Evolutionary conservation across 2,329 filamentous ascomycete species (phyloP).

Genomic region (Trichocomaceae sp.): DNA sequence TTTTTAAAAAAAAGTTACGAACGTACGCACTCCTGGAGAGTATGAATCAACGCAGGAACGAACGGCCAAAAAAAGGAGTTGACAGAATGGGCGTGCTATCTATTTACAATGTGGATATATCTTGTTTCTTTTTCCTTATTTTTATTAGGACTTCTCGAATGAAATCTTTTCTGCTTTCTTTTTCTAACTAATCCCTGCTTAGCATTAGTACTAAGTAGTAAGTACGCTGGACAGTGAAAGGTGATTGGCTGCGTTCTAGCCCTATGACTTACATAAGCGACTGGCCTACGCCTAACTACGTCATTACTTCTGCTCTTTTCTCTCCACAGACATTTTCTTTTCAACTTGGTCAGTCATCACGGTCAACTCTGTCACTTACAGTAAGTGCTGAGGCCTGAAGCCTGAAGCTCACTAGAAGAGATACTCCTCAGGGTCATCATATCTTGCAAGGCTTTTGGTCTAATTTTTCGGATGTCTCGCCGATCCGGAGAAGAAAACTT

Average conservation of each 20-base stretch:
- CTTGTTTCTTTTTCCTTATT: background rate
- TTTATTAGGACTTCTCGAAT: background rate
- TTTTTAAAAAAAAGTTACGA: no score
- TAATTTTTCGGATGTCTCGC: slow-evolving; percentile 2
- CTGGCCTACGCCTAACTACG: background rate
- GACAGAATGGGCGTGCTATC: slow-evolving; percentile 7
- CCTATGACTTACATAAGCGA: background rate
- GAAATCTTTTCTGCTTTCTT: background rate
- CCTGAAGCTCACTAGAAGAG: no score
- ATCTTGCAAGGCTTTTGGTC: no score
- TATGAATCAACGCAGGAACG: slow-evolving; percentile 11
- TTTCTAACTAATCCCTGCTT: background rate
- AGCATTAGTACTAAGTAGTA: background rate
- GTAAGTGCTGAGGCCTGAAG: background rate
- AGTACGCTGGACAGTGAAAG: background rate
- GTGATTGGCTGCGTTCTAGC: background rate
- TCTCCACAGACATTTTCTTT: background rate
- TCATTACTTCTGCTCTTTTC: background rate
- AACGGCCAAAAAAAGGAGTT: slow-evolving; percentile 5
- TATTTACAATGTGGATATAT: slow-evolving; percentile 4
- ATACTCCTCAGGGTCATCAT: no score
- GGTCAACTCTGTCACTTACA: background rate
- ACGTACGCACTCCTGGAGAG: slow-evolving; percentile 13
- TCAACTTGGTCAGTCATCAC: background rate
- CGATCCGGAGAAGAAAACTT: background rate